Evolutionary conservation across 148 eudicot species (phyloP).

Genomic region (Euryodendron excelsum): DNA sequence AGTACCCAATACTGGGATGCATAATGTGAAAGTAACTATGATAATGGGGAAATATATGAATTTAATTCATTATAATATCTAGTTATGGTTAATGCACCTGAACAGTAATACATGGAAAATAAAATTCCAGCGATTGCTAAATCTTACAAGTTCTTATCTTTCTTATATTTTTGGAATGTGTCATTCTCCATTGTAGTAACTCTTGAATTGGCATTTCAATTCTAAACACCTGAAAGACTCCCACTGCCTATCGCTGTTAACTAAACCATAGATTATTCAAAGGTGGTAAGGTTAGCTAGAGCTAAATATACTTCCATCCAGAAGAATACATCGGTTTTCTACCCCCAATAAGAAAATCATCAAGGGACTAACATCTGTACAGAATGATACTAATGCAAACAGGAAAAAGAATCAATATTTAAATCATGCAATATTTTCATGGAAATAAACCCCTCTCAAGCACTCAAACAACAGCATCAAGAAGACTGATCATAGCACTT

Average conservation of each 20-base stretch:
- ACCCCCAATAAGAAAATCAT: too few species aligned
- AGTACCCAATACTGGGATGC: neutral
- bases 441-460: neutral
- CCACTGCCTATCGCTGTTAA: too few species aligned
- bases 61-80: neutral
- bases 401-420: neutral
- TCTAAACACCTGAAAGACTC: neutral
- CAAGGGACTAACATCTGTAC: neutral
- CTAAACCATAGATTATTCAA: too few species aligned
- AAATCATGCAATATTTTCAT: neutral
- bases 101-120: neutral
- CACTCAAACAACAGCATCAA: neutral
- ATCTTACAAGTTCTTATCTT: neutral
- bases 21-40: neutral
- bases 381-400: neutral
- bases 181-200: neutral
- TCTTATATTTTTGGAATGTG: neutral
- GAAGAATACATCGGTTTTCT: too few species aligned
- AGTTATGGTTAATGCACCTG: neutral
- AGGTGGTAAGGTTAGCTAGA: too few species aligned
- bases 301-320: too few species aligned
- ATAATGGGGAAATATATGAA: neutral
- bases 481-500: neutral
- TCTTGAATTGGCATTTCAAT: neutral
- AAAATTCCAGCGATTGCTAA: neutral